Evolutionary conservation across 1,139 yeast species (phyloP), one percentile per base, ranked within the genome.

Genomic region (Nakaseomyces kungkrabaensis): DNA sequence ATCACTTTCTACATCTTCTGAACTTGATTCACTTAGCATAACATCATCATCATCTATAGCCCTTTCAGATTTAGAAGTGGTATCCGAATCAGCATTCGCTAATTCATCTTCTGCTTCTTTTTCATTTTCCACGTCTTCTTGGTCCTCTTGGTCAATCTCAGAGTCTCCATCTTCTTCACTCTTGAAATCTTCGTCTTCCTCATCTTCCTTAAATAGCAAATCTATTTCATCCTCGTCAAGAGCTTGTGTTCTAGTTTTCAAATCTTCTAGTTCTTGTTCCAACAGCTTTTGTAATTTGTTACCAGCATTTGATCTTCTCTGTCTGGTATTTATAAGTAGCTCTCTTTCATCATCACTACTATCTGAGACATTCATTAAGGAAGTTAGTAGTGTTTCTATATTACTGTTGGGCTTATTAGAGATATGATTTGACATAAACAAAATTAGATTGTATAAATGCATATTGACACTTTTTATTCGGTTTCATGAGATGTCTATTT

Each of bases 221-320:
- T 83, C 79, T 36, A 84, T 81, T 50, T 82, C 84, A 54, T 85
- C 92, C 54, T 82, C 88, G 47, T 85, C 89, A 25, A 62, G 33
- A 4, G 51, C 48, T 71, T 52, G 69, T 72, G 51, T 72, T 69
- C 27, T 72, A 52, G 37, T 63, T 54, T 48, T 58, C 59, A 53
- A 62, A 57, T 41, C 76, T 72, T 52, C 71, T 70, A 62, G 48
- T 60, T 89, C 96, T 41, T 85, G 76, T 53, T 81, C 84, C 26
- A 92, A 72, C 57, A 92, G 74, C 53, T 82, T 82, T 61, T 80
- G 79, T 61, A 92, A 72, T 51, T 94, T 74, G 48, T 88, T 84
- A 9, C 99, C 99, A 1, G 98, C 98, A 68, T 92, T 92, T 47
- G 88, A 69, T 49, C 99, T 79, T 56, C 89, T 75, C 51, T 81